Base-by-base conservation (phyloP, 2,329 filamentous ascomycete genomes). In the Aciculosporium take region DNA sequence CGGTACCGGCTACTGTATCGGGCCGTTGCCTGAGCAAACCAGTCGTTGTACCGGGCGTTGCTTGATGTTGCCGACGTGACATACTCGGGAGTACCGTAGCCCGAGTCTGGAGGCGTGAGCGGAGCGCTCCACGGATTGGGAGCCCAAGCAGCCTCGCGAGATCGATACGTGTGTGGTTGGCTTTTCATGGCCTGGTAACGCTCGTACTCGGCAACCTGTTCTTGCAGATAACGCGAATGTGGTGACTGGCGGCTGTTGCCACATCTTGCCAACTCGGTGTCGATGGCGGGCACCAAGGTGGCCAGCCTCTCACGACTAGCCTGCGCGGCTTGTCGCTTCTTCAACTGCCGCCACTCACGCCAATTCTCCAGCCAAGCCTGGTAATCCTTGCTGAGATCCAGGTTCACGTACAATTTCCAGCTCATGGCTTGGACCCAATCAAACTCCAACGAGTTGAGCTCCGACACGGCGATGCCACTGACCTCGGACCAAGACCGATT, bases 401-500 rank as follows among this genome's bases (percentile, higher is more conserved):
- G 78, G 55, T 93, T 87, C 56, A 91, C 82, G 56, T 94, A 91
- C 41, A 95, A 76, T 49, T 79, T 73, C 81, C 85, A 94, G 51
- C 77, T 71, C 58, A 93, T 91, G 32, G 80, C 79, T 42, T 76
- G 71, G 31, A 95, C 72, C 88, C 88, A 95, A 52, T 93, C 82
- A 53, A 81, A 76, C 67, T 95, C 88, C 59, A 94, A 74, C 45
- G 72, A 69, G 64, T 94, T 94, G 51, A 95, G 71, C 56, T 94
- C 86, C 3, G 73, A 64, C 17, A 94, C 86, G 25, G 80, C 71
- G 50, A 95, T 94, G 46, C 84, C 85, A 62, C 86, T 94, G 40
- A 95, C 88, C 57, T 95, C 88, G 5, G 88, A 85, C 88, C 88
- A 95, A 1, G 88, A 94, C 42, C 85, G 82, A 65, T 94, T 95